These are phyloP conservation scores for Psilocybe cyanescens DNA, from an alignment of 768 basidiomycete species.

Conservation along the genomic window DNA sequence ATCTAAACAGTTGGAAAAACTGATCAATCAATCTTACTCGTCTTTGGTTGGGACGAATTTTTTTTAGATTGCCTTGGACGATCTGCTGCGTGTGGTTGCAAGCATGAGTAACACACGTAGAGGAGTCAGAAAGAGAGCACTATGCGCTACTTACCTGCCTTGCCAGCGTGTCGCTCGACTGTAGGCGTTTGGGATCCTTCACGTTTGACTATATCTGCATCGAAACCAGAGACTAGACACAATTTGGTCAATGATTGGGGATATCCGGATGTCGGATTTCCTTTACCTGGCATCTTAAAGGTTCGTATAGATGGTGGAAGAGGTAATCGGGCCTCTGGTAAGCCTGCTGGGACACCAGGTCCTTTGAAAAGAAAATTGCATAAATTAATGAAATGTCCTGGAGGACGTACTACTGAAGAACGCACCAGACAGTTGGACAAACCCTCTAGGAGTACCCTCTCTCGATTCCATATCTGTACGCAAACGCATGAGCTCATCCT, in stretches of 20 bases:
- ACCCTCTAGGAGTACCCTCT: constrained; percentile 14
- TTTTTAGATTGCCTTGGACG: constrained; percentile 5
- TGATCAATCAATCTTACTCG: constrained; percentile 1
- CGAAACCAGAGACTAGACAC: neutral
- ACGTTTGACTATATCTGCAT: neutral
- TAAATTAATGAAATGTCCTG: neutral
- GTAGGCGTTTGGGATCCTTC: neutral
- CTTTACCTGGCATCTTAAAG: constrained; percentile 3
- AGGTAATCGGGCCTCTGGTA: neutral
- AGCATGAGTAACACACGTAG: neutral
- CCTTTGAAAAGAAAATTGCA: neutral
- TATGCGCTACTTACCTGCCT: neutral
- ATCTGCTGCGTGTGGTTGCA: neutral
- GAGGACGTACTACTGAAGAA: neutral
- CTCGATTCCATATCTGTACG: constrained; percentile 12
- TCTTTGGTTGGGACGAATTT: constrained; percentile 14
- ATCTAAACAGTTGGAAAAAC: neutral
- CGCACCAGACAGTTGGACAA: constrained; percentile 16
- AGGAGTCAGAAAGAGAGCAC: too few species aligned
- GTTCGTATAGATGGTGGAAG: constrained; percentile 5
- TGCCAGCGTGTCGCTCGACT: neutral
- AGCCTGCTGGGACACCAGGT: constrained; percentile 10
- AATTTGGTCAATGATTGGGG: neutral
- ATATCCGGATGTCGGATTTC: too few species aligned
- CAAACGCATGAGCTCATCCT: neutral